Base-by-base conservation (phyloP, 495 filamentous ascomycete species). In the Aspergillus mulundensis region DNA sequence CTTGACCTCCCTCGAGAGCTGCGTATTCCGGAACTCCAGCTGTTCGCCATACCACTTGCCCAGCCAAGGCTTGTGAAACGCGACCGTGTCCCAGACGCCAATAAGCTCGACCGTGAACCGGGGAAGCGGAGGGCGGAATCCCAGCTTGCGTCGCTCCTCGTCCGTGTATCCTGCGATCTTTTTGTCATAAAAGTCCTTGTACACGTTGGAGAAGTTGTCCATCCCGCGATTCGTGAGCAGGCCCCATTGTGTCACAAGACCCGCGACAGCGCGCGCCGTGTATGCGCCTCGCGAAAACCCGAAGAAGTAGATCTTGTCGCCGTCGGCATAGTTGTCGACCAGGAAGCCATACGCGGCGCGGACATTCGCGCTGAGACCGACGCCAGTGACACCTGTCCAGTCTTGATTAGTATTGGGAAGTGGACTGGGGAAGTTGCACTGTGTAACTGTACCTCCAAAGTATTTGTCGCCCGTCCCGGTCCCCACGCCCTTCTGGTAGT, bases 61-160 rank as follows among this genome's bases (percentile, higher is more conserved):
- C 3, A 66, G 57, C 36, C 53, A 71, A 63, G 59, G 69, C 58
- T 60, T 66, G 59, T 57, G 74, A 54, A 62, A 69, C 41, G 79
- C 83, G 7, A 87, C 84, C 0, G 83, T 86, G 60, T 86, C 83
- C 69, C 71, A 86, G 4, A 85, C 82, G 16, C 76, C 83, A 28
- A 85, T 72, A 3, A 77, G 70, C 54, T 79, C 73, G 56, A 87
- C 73, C 6, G 65, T 63, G 49, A 65, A 67, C 7, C 42, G 52
- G 0, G 63, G 61, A 6, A 66, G 19, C 1, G 42, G 45, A 0
- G 38, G 38, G 18, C 63, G 64, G 38, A 64, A 66, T 0, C 59
- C 63, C 0, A 66, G 20, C n/a, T 15, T 34, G 3, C 21, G 34
- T 7, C 64, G 54, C 38, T 58, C 43, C 38, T 62, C 50, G 54